A percentile compares a stretch with the other conserved stretches of the same genome.
Evolutionary conservation across 148 eudicot genomes (phyloP).

Genomic region (Polygonum maritimum): DNA sequence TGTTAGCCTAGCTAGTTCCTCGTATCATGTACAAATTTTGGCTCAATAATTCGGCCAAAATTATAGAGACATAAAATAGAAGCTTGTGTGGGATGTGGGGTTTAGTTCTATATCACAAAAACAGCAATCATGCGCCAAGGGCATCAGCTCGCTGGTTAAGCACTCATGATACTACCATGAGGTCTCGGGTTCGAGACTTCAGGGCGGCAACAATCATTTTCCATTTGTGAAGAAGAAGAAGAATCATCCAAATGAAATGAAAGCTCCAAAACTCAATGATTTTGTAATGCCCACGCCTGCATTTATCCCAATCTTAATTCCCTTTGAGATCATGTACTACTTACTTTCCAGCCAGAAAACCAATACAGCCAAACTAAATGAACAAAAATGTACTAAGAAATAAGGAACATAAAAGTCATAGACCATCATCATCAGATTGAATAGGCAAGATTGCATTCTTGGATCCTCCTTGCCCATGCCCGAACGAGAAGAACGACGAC

Average conservation of each 20-base stretch:
- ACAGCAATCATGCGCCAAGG: constrained; percentile 7
- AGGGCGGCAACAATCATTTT: too few relatives aligned
- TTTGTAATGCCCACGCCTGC: constrained; percentile 6
- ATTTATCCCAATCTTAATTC: neutral
- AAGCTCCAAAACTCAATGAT: neutral
- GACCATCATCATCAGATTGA: neutral
- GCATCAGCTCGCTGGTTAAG: too few relatives aligned
- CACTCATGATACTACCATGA: too few relatives aligned
- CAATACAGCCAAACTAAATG: neutral
- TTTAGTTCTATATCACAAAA: neutral
- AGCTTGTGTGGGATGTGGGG: neutral
- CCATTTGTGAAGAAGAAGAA: neutral
- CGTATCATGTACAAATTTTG: too few relatives aligned
- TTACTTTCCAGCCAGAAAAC: neutral
- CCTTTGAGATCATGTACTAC: neutral
- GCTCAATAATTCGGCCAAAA: too few relatives aligned
- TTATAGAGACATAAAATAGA: neutral
- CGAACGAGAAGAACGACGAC: neutral
- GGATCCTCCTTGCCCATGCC: neutral
- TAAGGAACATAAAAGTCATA: neutral
- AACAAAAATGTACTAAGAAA: neutral
- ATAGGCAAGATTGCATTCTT: constrained; percentile 2
- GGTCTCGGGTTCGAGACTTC: too few relatives aligned
- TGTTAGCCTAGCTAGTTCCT: too few relatives aligned
- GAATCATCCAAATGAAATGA: neutral